Percentiles rank a stretch among this genome's conserved stretches.
phyloP scores from a whole-genome alignment of 2,329 filamentous ascomycete species.

The Paecilomyces variotii region DNA sequence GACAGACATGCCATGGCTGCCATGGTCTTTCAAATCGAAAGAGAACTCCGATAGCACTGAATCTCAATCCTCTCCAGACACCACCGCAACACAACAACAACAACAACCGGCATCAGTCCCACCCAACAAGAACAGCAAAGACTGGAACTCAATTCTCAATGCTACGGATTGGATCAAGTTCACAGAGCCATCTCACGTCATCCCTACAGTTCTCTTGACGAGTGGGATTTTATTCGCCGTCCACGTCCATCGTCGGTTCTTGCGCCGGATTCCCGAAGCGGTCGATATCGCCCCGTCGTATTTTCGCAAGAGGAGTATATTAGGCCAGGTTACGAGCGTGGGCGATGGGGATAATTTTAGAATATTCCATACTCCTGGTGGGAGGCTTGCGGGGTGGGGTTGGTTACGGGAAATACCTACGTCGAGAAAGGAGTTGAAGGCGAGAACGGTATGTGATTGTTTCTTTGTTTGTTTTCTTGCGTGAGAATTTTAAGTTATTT shows the following conservation, averaged over 20 bases:
- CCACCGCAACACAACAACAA: constrained; percentile 9
- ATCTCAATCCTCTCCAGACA: constrained; percentile 7
- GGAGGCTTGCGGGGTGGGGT: constrained; percentile 80
- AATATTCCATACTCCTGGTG: constrained; percentile 91
- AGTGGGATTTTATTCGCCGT: constrained; percentile 28
- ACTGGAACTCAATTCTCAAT: constrained; percentile 39
- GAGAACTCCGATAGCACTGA: constrained; percentile 9
- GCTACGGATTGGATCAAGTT: constrained; percentile 30
- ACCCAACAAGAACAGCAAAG: constrained; percentile 19
- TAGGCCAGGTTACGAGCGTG: constrained; percentile 83
- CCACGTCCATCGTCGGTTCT: constrained; percentile 44
- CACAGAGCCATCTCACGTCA: constrained; percentile 26
- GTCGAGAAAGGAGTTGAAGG: constrained; percentile 60
- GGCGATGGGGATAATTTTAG: constrained; percentile 96
- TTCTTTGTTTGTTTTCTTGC: neutral
- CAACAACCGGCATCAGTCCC: constrained; percentile 7
- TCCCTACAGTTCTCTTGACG: constrained; percentile 31
- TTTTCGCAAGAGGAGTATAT: constrained; percentile 67
- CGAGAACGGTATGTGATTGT: constrained; percentile 59
- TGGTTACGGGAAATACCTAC: constrained; percentile 70
- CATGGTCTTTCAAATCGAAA: constrained; percentile 35
- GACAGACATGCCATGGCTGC: constrained; percentile 42
- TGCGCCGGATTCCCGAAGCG: constrained; percentile 76
- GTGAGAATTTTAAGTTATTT: too few relatives aligned
- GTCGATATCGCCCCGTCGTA: constrained; percentile 65